phyloP scores from a whole-genome alignment of 257 asterid species.

The Ajuga chamaepitys region DNA sequence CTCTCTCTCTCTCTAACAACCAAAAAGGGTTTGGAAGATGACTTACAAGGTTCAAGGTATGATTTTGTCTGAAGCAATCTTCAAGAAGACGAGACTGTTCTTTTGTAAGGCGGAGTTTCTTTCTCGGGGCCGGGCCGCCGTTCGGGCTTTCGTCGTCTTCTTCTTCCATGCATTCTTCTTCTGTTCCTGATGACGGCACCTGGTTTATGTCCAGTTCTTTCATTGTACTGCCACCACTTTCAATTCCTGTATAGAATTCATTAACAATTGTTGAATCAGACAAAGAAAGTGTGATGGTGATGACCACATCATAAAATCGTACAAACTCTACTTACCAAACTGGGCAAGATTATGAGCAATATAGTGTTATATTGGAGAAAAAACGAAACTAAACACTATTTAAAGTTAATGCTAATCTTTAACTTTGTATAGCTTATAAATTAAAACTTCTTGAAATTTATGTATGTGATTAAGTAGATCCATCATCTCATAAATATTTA shows the following conservation, averaged over 20 bases:
- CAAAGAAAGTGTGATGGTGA: no score
- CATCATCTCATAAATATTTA: no score
- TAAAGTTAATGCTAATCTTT: no score
- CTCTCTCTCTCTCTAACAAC: background rate
- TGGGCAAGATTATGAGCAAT: no score
- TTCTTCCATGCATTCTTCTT: conserved; percentile 42
- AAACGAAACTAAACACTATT: no score
- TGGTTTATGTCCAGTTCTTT: conserved; percentile 61
- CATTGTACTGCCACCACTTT: conserved; percentile 25
- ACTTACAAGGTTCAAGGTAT: conserved; percentile 64
- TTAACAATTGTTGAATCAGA: no score
- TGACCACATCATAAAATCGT: no score
- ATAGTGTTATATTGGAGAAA: no score
- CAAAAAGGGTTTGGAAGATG: background rate
- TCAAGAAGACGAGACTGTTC: conserved; percentile 77
- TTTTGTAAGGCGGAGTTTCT: conserved; percentile 69
- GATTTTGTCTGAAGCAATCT: conserved; percentile 59
- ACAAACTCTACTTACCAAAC: no score
- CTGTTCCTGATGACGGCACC: conserved; percentile 30
- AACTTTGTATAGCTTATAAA: no score
- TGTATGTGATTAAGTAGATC: no score
- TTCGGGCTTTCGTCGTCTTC: conserved; percentile 41
- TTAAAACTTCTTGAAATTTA: no score
- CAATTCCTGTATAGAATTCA: conserved; percentile 24
- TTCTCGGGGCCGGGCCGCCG: conserved; percentile 38